phyloP scores from a whole-genome alignment of 441 rosid genomes.

The Isatis lusitanica region DNA sequence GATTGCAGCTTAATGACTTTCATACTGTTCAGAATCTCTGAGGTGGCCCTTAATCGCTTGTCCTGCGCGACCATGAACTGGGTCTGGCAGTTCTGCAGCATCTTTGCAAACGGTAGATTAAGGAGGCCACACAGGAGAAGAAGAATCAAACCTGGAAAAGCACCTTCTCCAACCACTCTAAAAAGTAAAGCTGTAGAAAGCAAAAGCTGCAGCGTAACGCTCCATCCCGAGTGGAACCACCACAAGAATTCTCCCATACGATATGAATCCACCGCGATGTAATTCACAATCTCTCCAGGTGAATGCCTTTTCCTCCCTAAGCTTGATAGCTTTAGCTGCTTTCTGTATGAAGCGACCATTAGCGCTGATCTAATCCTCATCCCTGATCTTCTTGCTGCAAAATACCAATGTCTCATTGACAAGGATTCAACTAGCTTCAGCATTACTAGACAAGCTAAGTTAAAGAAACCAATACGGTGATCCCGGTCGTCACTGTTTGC shows the following conservation, averaged over 20 bases:
- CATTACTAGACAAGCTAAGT: slow-evolving; percentile 59
- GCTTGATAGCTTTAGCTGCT: slow-evolving; percentile 81
- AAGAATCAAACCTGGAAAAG: slow-evolving; percentile 70
- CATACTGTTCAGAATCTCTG: slow-evolving; percentile 85
- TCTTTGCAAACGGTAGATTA: slow-evolving; percentile 76
- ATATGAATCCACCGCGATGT: slow-evolving; percentile 80
- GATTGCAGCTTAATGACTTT: slow-evolving; percentile 90
- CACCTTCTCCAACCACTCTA: slow-evolving; percentile 70
- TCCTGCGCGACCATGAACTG: slow-evolving; percentile 82
- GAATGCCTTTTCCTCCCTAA: slow-evolving; percentile 76
- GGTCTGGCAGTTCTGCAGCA: slow-evolving; percentile 68
- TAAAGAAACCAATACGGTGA: slow-evolving; percentile 49
- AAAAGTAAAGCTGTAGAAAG: slow-evolving; percentile 61
- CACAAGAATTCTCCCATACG: slow-evolving; percentile 88
- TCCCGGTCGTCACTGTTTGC: slow-evolving; percentile 51
- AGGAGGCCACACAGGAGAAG: slow-evolving; percentile 64
- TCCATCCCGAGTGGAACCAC: slow-evolving; percentile 88
- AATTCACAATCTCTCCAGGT: slow-evolving; percentile 79
- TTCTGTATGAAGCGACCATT: slow-evolving; percentile 78
- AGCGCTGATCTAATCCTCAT: slow-evolving; percentile 87
- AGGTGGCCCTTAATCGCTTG: slow-evolving; percentile 65
- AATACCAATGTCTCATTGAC: slow-evolving; percentile 76
- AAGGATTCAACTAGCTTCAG: slow-evolving; percentile 72
- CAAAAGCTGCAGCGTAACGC: slow-evolving; percentile 62
- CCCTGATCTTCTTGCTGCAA: slow-evolving; percentile 75